These are phyloP conservation scores for Crithidia thermophila DNA, from an alignment of 208 protist species.

Conservation along the genomic window DNA sequence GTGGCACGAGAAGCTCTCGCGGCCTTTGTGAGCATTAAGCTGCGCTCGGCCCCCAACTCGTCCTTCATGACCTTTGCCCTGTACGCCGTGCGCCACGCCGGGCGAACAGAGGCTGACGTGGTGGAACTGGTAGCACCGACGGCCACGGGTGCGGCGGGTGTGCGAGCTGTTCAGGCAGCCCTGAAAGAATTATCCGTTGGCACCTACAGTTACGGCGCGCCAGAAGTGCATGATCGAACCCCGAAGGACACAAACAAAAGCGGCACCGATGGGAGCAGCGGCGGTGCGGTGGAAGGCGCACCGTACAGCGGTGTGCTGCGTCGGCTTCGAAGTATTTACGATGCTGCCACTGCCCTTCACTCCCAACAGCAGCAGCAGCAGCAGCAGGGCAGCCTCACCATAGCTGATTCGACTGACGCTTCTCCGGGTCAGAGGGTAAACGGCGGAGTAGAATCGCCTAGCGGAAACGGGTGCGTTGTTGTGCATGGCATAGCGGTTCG, in stretches of 20 bases:
- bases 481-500: slow-evolving; percentile 58
- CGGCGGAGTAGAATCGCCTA: too few relatives aligned
- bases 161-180: slow-evolving; percentile 13
- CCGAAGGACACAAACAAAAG: too few relatives aligned
- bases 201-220: background rate
- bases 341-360: background rate
- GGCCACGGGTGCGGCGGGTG: background rate
- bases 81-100: slow-evolving; percentile 37
- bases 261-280: background rate
- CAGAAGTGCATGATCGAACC: too few relatives aligned
- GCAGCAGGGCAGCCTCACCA: background rate
- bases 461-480: slow-evolving; percentile 14
- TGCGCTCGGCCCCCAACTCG: slow-evolving; percentile 29
- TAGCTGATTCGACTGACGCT: background rate
- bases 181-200: background rate
- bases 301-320: slow-evolving; percentile 13
- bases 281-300: background rate
- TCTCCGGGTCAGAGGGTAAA: background rate
- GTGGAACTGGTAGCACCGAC: slow-evolving; percentile 34
- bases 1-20: slow-evolving; percentile 37
- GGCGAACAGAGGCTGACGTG: slow-evolving; percentile 6
- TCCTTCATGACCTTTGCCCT: slow-evolving; percentile 34
- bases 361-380: background rate
- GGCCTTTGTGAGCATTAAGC: slow-evolving; percentile 48
- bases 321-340: background rate